These are phyloP conservation scores for Naganishia vishniacii DNA, from an alignment of 768 basidiomycete species.

Conservation along the genomic window DNA sequence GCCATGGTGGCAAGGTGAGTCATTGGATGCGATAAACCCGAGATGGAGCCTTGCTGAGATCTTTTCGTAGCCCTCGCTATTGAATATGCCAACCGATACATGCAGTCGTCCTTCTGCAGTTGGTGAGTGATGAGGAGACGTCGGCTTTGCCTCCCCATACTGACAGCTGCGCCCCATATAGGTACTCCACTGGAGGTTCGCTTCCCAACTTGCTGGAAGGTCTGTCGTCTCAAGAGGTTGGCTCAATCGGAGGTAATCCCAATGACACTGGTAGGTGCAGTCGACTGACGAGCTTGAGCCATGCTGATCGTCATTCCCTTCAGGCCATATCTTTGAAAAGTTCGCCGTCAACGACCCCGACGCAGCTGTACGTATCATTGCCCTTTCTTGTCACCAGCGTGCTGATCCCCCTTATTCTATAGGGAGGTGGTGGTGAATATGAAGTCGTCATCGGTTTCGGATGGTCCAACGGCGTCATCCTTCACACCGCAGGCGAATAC, in stretches of 20 bases:
- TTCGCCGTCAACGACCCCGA: constrained; percentile 53
- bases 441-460: constrained; percentile 62
- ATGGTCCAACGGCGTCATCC: constrained; percentile 48
- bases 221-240: constrained; percentile 53
- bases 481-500: constrained; percentile 44
- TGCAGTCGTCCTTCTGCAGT: constrained; percentile 75
- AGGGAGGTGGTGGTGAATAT: constrained; percentile 63
- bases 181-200: constrained; percentile 75
- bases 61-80: constrained; percentile 55
- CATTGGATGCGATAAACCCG: constrained; percentile 68
- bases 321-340: constrained; percentile 53
- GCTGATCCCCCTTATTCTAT: too few species aligned
- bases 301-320: neutral
- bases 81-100: constrained; percentile 78
- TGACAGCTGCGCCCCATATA: neutral
- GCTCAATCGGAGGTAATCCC: constrained; percentile 39
- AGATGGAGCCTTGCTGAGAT: constrained; percentile 57
- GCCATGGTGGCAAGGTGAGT: constrained; percentile 41
- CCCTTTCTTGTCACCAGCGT: too few species aligned
- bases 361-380: neutral
- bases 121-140: too few species aligned
- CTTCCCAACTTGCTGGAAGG: constrained; percentile 65
- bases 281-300: neutral
- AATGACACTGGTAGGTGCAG: constrained; percentile 27
- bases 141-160: too few species aligned